phyloP scores from a whole-genome alignment of 345 rosid genomes.

The Syzygium grande region DNA sequence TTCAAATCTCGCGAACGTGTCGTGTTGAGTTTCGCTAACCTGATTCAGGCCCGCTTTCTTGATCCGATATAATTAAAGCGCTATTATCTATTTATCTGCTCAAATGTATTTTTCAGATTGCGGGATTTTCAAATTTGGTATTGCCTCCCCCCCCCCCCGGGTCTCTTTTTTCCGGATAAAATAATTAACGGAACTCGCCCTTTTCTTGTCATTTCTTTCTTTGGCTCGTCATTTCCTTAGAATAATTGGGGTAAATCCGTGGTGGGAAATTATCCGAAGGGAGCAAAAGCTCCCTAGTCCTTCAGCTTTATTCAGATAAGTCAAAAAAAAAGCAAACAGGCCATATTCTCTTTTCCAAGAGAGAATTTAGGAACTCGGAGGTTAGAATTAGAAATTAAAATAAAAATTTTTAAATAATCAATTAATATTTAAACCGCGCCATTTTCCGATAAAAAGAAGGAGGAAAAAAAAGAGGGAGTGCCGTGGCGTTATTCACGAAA shows the following conservation, averaged over 20 bases:
- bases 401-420: neutral
- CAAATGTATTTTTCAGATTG: too few relatives aligned
- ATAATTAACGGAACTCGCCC: neutral
- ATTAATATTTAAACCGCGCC: neutral
- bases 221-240: neutral
- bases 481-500: neutral
- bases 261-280: neutral
- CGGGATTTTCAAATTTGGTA: neutral
- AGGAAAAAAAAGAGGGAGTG: neutral
- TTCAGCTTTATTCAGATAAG: neutral
- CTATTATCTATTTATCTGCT: neutral
- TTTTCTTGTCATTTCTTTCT: neutral
- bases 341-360: neutral
- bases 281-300: neutral
- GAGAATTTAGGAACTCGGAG: neutral
- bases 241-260: neutral
- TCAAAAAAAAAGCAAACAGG: neutral
- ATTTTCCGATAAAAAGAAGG: neutral
- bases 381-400: neutral
- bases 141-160: too few relatives aligned
- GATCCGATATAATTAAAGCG: neutral
- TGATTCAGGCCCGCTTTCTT: neutral
- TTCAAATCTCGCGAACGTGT: accelerated
- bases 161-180: neutral
- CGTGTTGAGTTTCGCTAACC: neutral